Evolutionary conservation across 768 basidiomycete species (phyloP).

Genomic region (Polyporus arcularius): DNA sequence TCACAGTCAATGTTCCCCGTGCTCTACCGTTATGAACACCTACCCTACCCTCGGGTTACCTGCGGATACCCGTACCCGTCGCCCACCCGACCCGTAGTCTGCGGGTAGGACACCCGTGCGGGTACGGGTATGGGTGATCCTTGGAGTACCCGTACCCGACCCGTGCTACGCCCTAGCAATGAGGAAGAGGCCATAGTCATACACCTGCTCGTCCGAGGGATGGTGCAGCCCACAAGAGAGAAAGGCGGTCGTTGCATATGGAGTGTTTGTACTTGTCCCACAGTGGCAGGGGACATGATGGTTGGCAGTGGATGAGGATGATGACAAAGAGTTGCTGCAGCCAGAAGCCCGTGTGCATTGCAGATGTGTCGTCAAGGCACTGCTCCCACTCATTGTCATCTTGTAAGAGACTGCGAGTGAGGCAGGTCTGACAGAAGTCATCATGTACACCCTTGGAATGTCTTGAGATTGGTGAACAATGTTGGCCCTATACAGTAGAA

Average conservation of each 20-base stretch:
- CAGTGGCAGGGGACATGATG: slow-evolving; percentile 34
- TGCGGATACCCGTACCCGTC: no score
- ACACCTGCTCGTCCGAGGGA: slow-evolving; percentile 34
- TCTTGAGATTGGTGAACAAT: slow-evolving; percentile 11
- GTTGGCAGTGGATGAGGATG: slow-evolving; percentile 35
- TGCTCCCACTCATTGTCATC: slow-evolving; percentile 43
- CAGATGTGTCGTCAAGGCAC: slow-evolving; percentile 44
- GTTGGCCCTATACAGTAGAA: not conserved
- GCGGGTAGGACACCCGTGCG: no score
- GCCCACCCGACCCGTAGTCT: no score
- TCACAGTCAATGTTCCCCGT: no score
- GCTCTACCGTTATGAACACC: no score
- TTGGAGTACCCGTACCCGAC: no score
- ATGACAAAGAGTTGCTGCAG: slow-evolving; percentile 42
- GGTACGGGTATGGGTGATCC: no score
- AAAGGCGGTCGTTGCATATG: slow-evolving; percentile 45
- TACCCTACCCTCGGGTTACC: no score
- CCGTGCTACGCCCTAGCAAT: slow-evolving; percentile 26
- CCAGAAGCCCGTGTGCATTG: slow-evolving; percentile 38
- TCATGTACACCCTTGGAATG: slow-evolving; percentile 20
- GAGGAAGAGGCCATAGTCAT: slow-evolving; percentile 47
- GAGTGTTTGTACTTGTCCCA: slow-evolving; percentile 38
- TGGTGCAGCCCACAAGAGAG: slow-evolving; percentile 7
- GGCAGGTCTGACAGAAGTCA: slow-evolving; percentile 43
- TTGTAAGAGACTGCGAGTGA: slow-evolving; percentile 40